A percentile compares a stretch with the other conserved stretches of the same genome.
Evolutionary conservation across 2,329 filamentous ascomycete species (phyloP).

Genomic region (Ploettnerulaceae sp.): DNA sequence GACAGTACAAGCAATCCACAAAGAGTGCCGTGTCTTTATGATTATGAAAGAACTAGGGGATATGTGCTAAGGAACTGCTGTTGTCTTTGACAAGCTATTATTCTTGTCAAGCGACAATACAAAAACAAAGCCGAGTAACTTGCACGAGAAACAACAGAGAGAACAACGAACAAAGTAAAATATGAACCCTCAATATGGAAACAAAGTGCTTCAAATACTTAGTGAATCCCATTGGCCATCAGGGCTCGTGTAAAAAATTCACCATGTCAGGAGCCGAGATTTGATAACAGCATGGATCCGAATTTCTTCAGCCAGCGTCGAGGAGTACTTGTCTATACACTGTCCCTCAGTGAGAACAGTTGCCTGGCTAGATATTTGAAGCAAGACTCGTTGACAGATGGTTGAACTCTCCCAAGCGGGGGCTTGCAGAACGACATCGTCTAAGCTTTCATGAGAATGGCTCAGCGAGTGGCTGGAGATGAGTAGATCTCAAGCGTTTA

Average conservation of each 20-base stretch:
- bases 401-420: not conserved
- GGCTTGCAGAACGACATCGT: not conserved
- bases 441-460: not conserved
- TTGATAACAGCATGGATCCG: not conserved
- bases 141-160: not conserved
- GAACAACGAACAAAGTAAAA: not conserved
- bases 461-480: constrained; percentile 6
- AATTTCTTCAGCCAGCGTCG: not conserved
- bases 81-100: not conserved
- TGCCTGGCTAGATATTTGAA: not conserved
- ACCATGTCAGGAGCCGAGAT: not conserved
- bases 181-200: not conserved
- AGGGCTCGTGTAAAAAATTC: not conserved
- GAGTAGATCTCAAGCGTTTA: constrained; percentile 1
- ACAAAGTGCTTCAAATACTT: not conserved
- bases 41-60: not conserved
- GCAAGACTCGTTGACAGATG: not conserved
- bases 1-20: not conserved
- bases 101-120: constrained; percentile 1
- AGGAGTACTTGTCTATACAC: not conserved
- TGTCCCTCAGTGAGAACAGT: not conserved
- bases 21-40: not conserved
- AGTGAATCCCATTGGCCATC: not conserved
- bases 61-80: constrained; percentile 2
- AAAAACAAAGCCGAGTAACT: not conserved